Base-by-base conservation (phyloP, 495 filamentous ascomycete species). In the Neurospora pannonica region DNA sequence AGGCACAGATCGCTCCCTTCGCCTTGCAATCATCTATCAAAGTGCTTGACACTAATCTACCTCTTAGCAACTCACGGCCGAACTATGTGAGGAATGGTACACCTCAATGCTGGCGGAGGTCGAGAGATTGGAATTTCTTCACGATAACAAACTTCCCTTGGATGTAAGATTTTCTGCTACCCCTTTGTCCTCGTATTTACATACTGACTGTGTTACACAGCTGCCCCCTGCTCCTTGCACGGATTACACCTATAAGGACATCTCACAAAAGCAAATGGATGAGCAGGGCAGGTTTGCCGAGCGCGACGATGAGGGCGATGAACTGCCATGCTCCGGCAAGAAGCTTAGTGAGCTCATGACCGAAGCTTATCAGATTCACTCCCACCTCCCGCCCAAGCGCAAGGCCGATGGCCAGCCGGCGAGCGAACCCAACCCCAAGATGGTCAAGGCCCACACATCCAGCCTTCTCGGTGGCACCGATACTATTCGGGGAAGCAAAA, bases 391-490 rank as follows among this genome's bases (percentile, higher is more conserved):
- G 77, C 70, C 75, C 70, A 85, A 86, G 76, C 78, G 83, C 1
- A 85, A 83, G 72, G 81, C 83, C 15, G 82, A 83, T 0, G 83
- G 76, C n/a, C 81, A 83, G 71, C 78, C 78, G 2, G 84, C 85
- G 28, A 82, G 80, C 38, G 80, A 85, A 67, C 79, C 80, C 6
- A 76, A 78, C 5, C 62, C 80, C n/a, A 86, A 86, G 78, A 79
- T 79, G 46, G 74, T 81, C 73, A 81, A 80, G 9, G 82, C 82
- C 21, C 85, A 85, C 46, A 77, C 79, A 67, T 81, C 80, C 69
- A 82, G 84, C 48, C 78, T 87, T 21, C 81, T 87, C n/a, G 80
- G 84, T 4, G 82, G 81, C 43, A 80, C 81, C 54, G 79, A 81
- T 13, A 82, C 81, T 34, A 79, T 81, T 17, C 83, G 83, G 34